Evolutionary conservation across 306 rosid species (phyloP), one percentile per base, ranked within the genome.

Genomic region (Biancaea sappan): DNA sequence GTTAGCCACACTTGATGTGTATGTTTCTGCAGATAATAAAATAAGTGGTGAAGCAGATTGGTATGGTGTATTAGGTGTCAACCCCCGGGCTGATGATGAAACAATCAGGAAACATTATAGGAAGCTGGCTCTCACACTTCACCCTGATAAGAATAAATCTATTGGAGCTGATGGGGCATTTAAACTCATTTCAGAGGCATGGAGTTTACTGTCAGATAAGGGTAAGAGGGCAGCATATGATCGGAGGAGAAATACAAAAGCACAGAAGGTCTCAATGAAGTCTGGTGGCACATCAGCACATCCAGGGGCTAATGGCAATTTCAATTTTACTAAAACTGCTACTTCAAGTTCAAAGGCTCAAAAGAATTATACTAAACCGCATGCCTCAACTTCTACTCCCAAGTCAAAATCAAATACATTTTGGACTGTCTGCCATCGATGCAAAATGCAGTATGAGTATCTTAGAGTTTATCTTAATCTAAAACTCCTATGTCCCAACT

Each of bases 371-470:
- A 31, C 84, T 11, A 84, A 85, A 10, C 80, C 79, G 26, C 84
- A 84, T 44, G 14, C 90, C 61, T 86, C 99, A 7, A 57, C 89
- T 79, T 75, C 89, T 84, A 57, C 85, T 47, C 82, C 73, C 40
- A 88, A 88, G 79, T 60, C 89, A 0, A 88, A 85, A 72, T 54
- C 85, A 24, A 85, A 73, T 73, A 92, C 99, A 58, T 94, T 94
- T 78, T 94, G 99, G 99, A 94, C 99, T 4, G 92, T 89, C 47
- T 94, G 99, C 72, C 81, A 81, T 48, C 74, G 82, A 68, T 94
- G 99, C 86, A 92, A 87, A 84, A 94, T 94, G 97, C 99, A 94
- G 63, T 94, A 92, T 6, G 99, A 94, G 84, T 94, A 94, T 82
- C 90, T 92, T 35, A 79, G 95, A 75, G 86, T 92, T 61, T 94